Evolutionary conservation across 2,329 filamentous ascomycete species (phyloP), one percentile per base, ranked within the genome.

Genomic region (Aspergillus sp.): DNA sequence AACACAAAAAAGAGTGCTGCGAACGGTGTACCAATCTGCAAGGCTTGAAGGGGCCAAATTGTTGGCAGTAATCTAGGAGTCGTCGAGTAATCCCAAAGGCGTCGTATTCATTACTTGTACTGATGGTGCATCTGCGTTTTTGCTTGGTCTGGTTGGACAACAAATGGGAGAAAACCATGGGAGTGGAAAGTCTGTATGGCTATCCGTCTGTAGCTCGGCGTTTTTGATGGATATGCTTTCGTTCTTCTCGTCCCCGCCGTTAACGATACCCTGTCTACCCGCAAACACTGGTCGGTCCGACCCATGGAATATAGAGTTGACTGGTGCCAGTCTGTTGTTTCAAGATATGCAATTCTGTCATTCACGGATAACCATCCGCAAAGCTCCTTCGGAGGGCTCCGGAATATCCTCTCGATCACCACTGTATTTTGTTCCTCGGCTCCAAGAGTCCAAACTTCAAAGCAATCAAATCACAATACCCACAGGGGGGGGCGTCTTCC

Each of bases 41-140:
- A 37, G 15, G 12, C 12, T 37, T 37, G 35, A 37, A 15, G 35
- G 27, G 8, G 35, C 15, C 35, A 37, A 37, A 37, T 31, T 31
- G 27, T 31, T 31, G 27, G 27, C 27, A 31, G 27, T 31, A 3
- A 11, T 31, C 9, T 31, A n/a, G 15, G 31, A 46, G 25, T 23
- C 15, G 46, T 19, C 37, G 31, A 37, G 21, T 8, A 8, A 6
- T 33, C 9, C 25, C 25, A 33, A 37, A n/a, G 6, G 14, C n/a
- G 15, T 37, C 35, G 35, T 37, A 37, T 37, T 37, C 35, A 37
- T 62, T 23, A 17, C 21, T 33, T 19, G 52, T 52, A 37, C 51
- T 52, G 55, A 40, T 54, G 55, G 40, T 54, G 47, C 50, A 54
- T 58, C 56, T 53, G 45, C 48, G 35, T 56, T 49, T 52, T 55